Base-by-base conservation (phyloP, 139 green algal species). In the Pseudopediastrum boryanum region DNA sequence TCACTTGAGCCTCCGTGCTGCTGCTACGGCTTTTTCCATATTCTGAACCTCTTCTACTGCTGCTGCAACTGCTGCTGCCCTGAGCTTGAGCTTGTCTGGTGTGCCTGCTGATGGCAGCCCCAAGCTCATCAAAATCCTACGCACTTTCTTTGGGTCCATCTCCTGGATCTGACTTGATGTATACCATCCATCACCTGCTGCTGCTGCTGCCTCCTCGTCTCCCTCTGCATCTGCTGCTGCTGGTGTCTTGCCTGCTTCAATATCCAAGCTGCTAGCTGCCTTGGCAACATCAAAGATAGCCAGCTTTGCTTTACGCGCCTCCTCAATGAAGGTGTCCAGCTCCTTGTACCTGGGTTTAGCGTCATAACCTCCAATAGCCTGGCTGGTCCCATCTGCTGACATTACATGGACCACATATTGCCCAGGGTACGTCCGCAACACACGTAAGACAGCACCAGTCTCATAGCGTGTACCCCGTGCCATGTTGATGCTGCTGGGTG, bases 211-310 rank as follows among this genome's bases (percentile, higher is more conserved):
- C 3, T 23, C 38, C 62, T 79, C 35, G 36, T 67, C 38, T 33
- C 59, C 51, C 50, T 61, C 63, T 48, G 72, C 9, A 42, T 74
- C 54, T 41, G 23, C 9, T 25, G 4, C 73, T 38, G 9, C 63
- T 25, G 39, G 23, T 29, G 9, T 54, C 6, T 66, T 56, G 27
- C 59, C 71, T 39, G 31, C 44, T 52, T 82, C 76, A 27, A 58
- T 59, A 19, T 74, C 76, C 9, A 82, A n/a, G 39, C 65, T 77
- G 56, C 42, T 86, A 4, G 51, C 79, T n/a, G 64, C 31, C 35
- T 73, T 43, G 6, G 85, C 85, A 27, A 89, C 36, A 2, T 48
- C n/a, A 70, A 89, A 89, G 38, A 90, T 89, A 12, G 86, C 85
- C 43, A 90, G 58, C 74, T 85, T 83, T 19, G 62, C 67, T 27